phyloP scores from a whole-genome alignment of 2,329 filamentous ascomycete genomes.

The Zymoseptoria brevis region DNA sequence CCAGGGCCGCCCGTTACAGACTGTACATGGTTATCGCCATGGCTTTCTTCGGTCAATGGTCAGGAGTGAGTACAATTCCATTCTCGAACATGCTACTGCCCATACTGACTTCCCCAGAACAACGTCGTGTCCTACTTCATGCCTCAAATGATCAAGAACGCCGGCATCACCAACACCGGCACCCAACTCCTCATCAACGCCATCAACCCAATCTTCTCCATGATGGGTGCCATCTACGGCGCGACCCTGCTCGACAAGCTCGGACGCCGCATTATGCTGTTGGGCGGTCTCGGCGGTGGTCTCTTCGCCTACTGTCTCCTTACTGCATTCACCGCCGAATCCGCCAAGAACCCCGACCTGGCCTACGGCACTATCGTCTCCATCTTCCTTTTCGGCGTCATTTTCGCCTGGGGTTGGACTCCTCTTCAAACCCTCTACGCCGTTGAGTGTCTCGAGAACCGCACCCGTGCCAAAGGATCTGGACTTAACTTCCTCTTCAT shows the following conservation, averaged over 20 bases:
- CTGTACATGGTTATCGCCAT: constrained; percentile 34
- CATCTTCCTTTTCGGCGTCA: constrained; percentile 36
- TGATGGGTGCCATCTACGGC: constrained; percentile 33
- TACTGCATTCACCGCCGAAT: constrained; percentile 29
- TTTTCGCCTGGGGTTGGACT: constrained; percentile 35
- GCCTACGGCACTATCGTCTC: constrained; percentile 34
- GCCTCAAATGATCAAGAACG: constrained; percentile 31
- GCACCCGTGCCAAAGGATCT: constrained; percentile 31
- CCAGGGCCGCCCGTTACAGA: constrained; percentile 44
- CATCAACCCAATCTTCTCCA: constrained; percentile 33
- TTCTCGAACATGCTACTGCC: constrained; percentile 12
- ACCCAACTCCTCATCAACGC: constrained; percentile 36
- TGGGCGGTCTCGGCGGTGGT: constrained; percentile 30
- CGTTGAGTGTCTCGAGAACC: constrained; percentile 33
- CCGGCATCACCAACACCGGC: constrained; percentile 31
- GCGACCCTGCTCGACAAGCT: constrained; percentile 24
- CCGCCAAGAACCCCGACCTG: constrained; percentile 15
- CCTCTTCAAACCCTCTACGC: constrained; percentile 34
- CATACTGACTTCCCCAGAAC: background rate
- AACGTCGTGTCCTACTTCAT: constrained; percentile 30
- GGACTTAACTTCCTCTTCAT: constrained; percentile 34
- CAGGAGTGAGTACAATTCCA: constrained; percentile 27
- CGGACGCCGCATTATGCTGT: constrained; percentile 29
- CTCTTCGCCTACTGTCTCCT: constrained; percentile 31
- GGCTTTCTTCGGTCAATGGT: constrained; percentile 37